Conservation (phyloP, 257 asterid species). For the Paraleonurus japonicus region DNA sequence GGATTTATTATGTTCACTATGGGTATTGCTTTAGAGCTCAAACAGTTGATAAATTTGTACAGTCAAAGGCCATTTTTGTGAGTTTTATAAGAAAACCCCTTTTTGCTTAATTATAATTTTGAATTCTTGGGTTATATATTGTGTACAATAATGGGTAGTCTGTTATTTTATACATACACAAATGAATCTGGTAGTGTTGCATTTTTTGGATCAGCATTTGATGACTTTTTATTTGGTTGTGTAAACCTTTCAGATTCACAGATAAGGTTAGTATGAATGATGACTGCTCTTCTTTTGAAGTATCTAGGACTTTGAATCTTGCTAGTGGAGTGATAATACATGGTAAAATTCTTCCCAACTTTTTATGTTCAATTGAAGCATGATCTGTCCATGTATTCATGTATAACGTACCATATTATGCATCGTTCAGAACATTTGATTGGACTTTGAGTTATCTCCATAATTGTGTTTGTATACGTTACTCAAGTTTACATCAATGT, state of each 20-base stretch:
- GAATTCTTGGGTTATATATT: neutral
- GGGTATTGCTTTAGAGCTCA: constrained; percentile 88
- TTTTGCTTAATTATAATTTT: neutral
- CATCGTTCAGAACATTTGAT: neutral
- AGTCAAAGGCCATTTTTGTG: constrained; percentile 55
- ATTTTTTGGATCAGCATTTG: no score
- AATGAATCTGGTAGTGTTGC: no score
- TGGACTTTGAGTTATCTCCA: neutral
- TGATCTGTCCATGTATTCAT: neutral
- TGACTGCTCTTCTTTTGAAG: constrained; percentile 56
- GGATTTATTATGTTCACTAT: constrained; percentile 84
- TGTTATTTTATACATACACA: no score
- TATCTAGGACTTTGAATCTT: constrained; percentile 81
- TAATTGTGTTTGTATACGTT: neutral
- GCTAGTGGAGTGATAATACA: constrained; percentile 84
- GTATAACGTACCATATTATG: neutral
- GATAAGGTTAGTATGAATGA: constrained; percentile 32
- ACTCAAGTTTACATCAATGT: neutral
- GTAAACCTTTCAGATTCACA: no score
- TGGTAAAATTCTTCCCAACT: constrained; percentile 40
- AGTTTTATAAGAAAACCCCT: constrained; percentile 24
- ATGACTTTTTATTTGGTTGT: no score
- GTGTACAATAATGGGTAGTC: neutral
- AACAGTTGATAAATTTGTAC: constrained; percentile 63
- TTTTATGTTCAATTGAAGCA: constrained; percentile 4